These are phyloP conservation scores for Chlorella sp. DNA, from an alignment of 139 green algal species.

Conservation along the genomic window DNA sequence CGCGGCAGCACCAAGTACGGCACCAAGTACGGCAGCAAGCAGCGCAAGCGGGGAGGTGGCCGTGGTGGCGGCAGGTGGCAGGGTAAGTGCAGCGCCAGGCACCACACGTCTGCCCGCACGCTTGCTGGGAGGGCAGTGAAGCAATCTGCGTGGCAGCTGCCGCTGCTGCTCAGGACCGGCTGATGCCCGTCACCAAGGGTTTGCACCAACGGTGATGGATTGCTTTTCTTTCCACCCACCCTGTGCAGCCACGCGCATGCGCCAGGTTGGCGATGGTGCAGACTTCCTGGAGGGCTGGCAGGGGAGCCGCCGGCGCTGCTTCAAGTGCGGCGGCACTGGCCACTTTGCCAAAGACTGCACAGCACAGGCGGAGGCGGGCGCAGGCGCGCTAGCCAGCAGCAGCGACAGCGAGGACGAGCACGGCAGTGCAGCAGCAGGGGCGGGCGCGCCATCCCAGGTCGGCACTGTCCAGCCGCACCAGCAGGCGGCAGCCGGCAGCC, in stretches of 20 bases:
- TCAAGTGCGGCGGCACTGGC: slow-evolving; percentile 60
- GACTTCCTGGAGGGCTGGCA: slow-evolving; percentile 63
- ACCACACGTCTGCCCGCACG: too few relatives aligned
- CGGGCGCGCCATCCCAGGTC: slow-evolving; percentile 17
- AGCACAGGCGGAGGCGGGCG: slow-evolving; percentile 11
- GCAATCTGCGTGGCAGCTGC: too few relatives aligned
- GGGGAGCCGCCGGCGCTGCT: slow-evolving; percentile 47
- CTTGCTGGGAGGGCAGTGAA: too few relatives aligned
- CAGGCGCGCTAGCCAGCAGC: slow-evolving; percentile 23
- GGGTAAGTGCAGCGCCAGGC: background rate
- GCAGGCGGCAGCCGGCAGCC: too few relatives aligned
- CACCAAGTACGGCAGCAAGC: slow-evolving; percentile 20
- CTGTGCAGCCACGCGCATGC: slow-evolving; percentile 19
- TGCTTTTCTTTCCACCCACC: too few relatives aligned
- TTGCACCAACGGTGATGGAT: too few relatives aligned
- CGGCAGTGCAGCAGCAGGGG: slow-evolving; percentile 20
- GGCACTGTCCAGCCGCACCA: background rate
- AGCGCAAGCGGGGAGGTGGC: slow-evolving; percentile 8
- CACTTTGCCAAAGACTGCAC: slow-evolving; percentile 60
- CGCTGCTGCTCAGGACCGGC: too few relatives aligned
- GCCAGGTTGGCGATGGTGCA: slow-evolving; percentile 59
- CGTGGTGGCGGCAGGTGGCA: slow-evolving; percentile 23
- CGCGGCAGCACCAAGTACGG: slow-evolving; percentile 42
- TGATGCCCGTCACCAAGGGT: too few relatives aligned
- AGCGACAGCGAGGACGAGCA: slow-evolving; percentile 22